phyloP scores from a whole-genome alignment of 1,139 yeast species.

The Geotrichum citri-aurantii region DNA sequence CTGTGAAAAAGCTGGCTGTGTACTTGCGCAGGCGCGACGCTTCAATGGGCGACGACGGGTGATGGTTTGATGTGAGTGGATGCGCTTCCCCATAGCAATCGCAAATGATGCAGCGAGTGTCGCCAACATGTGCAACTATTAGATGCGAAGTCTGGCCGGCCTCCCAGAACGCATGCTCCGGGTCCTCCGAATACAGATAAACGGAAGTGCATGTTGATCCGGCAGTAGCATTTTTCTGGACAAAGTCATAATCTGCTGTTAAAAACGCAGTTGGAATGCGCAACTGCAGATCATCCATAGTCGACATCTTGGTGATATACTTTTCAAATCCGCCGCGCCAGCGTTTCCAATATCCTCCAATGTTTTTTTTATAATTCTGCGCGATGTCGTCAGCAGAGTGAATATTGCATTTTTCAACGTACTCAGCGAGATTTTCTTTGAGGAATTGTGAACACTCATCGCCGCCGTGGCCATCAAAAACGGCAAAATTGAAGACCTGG shows the following conservation, averaged over 20 bases:
- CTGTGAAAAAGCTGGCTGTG: constrained; percentile 72
- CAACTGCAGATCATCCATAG: constrained; percentile 49
- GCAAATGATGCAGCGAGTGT: constrained; percentile 71
- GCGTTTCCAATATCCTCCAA: constrained; percentile 88
- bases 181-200: constrained; percentile 46
- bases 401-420: constrained; percentile 46
- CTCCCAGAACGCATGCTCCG: constrained; percentile 58
- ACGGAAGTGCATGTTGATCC: constrained; percentile 87
- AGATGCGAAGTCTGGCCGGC: constrained; percentile 62
- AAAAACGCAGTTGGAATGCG: constrained; percentile 60
- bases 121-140: constrained; percentile 90
- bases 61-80: constrained; percentile 73
- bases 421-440: constrained; percentile 47
- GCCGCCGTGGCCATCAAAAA: constrained; percentile 96
- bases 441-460: constrained; percentile 62
- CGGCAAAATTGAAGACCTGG: constrained; percentile 56
- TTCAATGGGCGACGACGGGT: constrained; percentile 80
- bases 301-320: constrained; percentile 39
- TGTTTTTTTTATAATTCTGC: constrained; percentile 46
- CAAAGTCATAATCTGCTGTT: constrained; percentile 49
- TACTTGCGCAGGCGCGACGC: constrained; percentile 62
- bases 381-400: constrained; percentile 42
- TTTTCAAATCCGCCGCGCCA: constrained; percentile 54
- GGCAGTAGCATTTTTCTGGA: constrained; percentile 37
- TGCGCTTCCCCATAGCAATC: constrained; percentile 68